These are phyloP conservation scores for Capronia epimyces DNA, from an alignment of 2,329 filamentous ascomycete species.

Conservation along the genomic window DNA sequence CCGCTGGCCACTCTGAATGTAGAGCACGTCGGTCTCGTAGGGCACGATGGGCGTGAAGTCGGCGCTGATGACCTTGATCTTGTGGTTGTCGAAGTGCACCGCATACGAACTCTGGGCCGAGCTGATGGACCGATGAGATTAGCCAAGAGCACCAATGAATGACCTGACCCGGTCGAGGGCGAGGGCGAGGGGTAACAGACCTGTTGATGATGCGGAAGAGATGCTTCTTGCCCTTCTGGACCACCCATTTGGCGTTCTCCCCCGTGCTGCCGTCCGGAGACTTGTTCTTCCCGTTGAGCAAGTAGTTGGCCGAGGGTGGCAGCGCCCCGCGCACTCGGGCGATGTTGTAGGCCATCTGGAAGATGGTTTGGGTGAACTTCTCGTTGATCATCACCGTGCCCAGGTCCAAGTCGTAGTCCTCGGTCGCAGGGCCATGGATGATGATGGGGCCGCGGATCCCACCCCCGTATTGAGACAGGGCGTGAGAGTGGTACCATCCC, in stretches of 20 bases:
- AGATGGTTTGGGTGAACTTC: constrained; percentile 22
- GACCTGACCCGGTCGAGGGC: no score
- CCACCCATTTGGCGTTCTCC: constrained; percentile 20
- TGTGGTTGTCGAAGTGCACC: constrained; percentile 43
- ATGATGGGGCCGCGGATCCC: constrained; percentile 28
- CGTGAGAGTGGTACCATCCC: constrained; percentile 59
- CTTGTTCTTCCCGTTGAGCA: constrained; percentile 28
- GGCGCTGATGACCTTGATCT: constrained; percentile 37
- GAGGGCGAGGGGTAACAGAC: constrained; percentile 2
- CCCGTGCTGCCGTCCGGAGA: constrained; percentile 21
- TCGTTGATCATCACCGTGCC: constrained; percentile 28
- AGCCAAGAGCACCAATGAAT: constrained; percentile 1
- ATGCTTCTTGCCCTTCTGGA: constrained; percentile 29
- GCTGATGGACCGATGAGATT: constrained; percentile 10
- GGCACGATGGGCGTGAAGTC: constrained; percentile 36
- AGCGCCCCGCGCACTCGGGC: constrained; percentile 19
- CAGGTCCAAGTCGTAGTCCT: constrained; percentile 27
- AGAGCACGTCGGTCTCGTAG: constrained; percentile 55
- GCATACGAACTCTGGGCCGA: constrained; percentile 22
- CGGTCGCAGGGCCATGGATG: constrained; percentile 28
- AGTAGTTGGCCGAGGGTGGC: constrained; percentile 22
- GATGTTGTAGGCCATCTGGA: constrained; percentile 24
- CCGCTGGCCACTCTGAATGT: constrained; percentile 50
- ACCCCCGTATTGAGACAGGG: constrained; percentile 35
- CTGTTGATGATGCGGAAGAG: constrained; percentile 29